Base-by-base conservation (phyloP, 345 rosid species). In the Rhodamnia argentea region DNA sequence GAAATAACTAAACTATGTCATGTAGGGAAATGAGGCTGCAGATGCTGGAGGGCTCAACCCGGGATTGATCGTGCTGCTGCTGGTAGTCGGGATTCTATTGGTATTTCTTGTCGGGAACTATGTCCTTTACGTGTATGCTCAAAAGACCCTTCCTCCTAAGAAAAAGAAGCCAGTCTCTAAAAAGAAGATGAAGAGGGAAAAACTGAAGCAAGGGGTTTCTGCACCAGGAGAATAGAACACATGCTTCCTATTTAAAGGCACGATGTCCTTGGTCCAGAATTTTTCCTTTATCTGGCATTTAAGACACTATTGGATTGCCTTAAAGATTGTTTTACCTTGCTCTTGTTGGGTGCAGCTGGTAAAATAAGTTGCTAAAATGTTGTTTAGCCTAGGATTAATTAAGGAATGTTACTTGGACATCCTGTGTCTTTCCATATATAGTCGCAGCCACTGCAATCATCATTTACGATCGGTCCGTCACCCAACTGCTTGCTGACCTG, bases 121-220 rank as follows among this genome's bases (percentile, higher is more conserved):
- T 88, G 54, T 89, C 26, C 92, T 94, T 7, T 95, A 93, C 90
- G 26, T 86, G 7, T 94, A 94, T 58, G 98, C 96, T 0, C 94
- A 91, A 90, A 95, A 91, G 96, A 93, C 88, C 24, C 89, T 95
- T 40, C 98, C 94, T 16, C 89, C 91, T 5, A 94, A 81, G 86
- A 95, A 92, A 92, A 95, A 93, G 94, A 95, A 94, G 91, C 94
- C 95, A 1, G 83, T 94, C 88, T 94, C 98, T 42, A 94, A 94
- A 94, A 95, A 95, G 93, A 95, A 95, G 92, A 90, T 95, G 94
- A 95, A 92, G 93, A 92, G 82, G 89, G 98, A 93, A 87, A 91
- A 89, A 84, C 88, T 94, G 93, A 95, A 92, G 94, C 96, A 94
- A 87, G 98, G 96, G 37, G 93, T 95, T 47, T 93, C 93, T 58